Evolutionary conservation across 2,329 filamentous ascomycete species (phyloP), one percentile per base, ranked within the genome.

Genomic region (Cordyceps javanica): DNA sequence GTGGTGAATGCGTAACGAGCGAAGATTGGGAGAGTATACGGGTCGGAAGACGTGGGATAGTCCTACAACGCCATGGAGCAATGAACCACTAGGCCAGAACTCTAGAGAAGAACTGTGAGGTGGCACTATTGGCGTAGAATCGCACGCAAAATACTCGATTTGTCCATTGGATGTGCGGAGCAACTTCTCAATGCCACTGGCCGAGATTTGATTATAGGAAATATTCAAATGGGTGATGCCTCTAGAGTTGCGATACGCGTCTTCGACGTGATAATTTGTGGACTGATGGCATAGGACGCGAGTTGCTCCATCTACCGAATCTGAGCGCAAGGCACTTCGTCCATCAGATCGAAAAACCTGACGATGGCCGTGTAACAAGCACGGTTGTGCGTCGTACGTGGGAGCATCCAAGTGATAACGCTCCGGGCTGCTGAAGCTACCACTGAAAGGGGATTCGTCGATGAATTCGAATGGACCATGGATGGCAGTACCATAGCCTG

Each of bases 1-100:
- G 65, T 87, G 83, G 53, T 87, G 83, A 6, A 84, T 70, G 13
- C 78, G 76, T 2, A 86, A 68, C 1, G 70, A 71, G 32, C 78
- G 76, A 5, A 86, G 70, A 60, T 81, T 81, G 1, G 78, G 76
- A 1, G 79, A 81, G 52, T 80, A 69, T 0, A 79, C 75, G 0
- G 82, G 81, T 0, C 82, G 75, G 56, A 83, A 77, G 9, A 79
- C 61, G 62, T 82, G 73, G 0, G 75, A 69, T 5, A 70, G 69
- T 8, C 77, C 76, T 10, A 79, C 62, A 8, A 79, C 67, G 16
- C 80, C 81, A 28, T 66, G 63, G 2, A 82, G 58, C 19, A 59
- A 70, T 2, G 72, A 59, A 2, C 62, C 62, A 19, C 61, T 65
- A 0, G 70, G 69, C 68, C 69, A 74, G 7, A 44, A 25, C 5